Evolutionary conservation across 495 filamentous ascomycete genomes (phyloP), one percentile per base, ranked within the genome.

Genomic region (Schizothecium vesticola): DNA sequence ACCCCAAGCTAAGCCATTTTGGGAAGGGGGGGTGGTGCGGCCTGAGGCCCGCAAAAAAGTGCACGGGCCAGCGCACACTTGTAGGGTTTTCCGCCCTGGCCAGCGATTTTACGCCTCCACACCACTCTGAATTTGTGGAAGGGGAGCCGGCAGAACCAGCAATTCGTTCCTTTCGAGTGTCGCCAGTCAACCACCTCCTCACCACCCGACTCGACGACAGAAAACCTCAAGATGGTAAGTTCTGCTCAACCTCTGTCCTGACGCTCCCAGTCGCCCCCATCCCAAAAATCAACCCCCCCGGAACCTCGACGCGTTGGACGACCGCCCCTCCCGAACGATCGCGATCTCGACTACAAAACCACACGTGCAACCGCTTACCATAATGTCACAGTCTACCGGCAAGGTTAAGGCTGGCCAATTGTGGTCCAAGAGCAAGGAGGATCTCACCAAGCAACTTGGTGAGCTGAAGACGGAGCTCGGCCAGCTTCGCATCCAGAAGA

Each of bases 401-500:
- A 96, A 96, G 86, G 92, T 98, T 83, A 97, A 97, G 88, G 88
- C 93, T 80, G 88, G 86, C 84, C 87, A 90, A 84, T 91, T 99
- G 81, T 98, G 96, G 95, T 89, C 89, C 83, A 99, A 99, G 93
- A 91, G 86, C 89, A 97, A 97, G 89, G 91, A 94, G 77, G 96
- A 99, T 73, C 88, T 99, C 81, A 86, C 86, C 80, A 70, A 94
- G 87, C 93, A 97, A 83, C 87, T 97, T 74, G 87, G 88, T 74
- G 92, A 96, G 81, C 88, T 97, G 78, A 97, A 99, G 91, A 87
- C 87, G 68, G 95, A 98, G 86, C 88, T 99, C 64, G 89, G 90
- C 78, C 89, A 92, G 83, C 88, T 98, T 72, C 91, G 94, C 76
- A 93, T 94, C 79, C 94, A 97, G 86, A 97, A 99, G 90, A 96